Conservation (phyloP, 768 basidiomycete species). For the Termitomyces sp. region DNA sequence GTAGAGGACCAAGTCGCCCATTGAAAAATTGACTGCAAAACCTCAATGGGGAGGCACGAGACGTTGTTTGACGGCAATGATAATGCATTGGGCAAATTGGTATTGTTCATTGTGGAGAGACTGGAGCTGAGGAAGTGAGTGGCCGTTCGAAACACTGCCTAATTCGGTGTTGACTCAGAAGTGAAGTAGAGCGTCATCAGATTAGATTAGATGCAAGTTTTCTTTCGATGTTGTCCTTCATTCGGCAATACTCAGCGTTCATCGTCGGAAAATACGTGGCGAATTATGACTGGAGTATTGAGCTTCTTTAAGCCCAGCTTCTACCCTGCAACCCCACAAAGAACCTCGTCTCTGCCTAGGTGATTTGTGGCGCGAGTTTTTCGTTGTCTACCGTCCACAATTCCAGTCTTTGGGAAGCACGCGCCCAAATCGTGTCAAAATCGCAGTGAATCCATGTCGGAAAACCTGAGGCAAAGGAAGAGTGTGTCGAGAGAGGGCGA, state of each 20-base stretch:
- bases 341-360: not conserved
- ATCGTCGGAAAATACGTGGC: conserved; percentile 14
- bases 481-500: not conserved
- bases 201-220: not conserved
- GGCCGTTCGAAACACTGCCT: too few relatives aligned
- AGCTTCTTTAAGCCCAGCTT: not conserved
- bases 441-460: not conserved
- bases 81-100: too few relatives aligned
- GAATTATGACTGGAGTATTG: not conserved
- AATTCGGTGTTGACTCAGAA: too few relatives aligned
- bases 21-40: too few relatives aligned
- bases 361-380: not conserved
- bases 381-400: too few relatives aligned
- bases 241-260: conserved; percentile 2
- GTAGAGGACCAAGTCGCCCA: too few relatives aligned
- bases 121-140: too few relatives aligned
- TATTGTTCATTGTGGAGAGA: too few relatives aligned
- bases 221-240: not conserved
- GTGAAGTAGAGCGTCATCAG: not conserved
- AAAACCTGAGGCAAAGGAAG: conserved; percentile 8
- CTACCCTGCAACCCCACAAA: not conserved
- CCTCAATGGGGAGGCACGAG: too few relatives aligned
- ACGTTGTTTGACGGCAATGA: too few relatives aligned
- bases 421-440: not conserved
- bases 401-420: not conserved